phyloP scores from a whole-genome alignment of 2,329 filamentous ascomycete genomes.

The Nannizzia gypsea region DNA sequence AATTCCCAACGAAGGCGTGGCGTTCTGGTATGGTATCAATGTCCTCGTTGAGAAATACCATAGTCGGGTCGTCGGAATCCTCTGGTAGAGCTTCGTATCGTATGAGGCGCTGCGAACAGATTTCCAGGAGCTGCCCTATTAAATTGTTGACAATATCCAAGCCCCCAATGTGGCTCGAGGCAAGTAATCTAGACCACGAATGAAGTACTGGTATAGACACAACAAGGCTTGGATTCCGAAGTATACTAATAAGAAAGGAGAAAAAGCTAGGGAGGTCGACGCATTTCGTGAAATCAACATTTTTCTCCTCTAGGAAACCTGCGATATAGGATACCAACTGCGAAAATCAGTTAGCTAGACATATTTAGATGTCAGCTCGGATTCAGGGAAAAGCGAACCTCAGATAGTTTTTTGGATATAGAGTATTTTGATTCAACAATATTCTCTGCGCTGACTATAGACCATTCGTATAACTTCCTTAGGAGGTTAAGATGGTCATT shows the following conservation, averaged over 20 bases:
- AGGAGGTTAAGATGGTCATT: slow-evolving; percentile 59
- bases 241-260: slow-evolving; percentile 63
- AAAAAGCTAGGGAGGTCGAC: slow-evolving; percentile 65
- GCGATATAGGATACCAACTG: slow-evolving; percentile 77
- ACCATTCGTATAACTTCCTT: slow-evolving; percentile 66
- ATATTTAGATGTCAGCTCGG: background rate
- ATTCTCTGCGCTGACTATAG: slow-evolving; percentile 63
- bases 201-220: slow-evolving; percentile 89
- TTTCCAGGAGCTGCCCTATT: slow-evolving; percentile 66
- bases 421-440: slow-evolving; percentile 87
- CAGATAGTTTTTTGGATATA: slow-evolving; percentile 84
- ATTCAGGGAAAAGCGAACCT: slow-evolving; percentile 44
- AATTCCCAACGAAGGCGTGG: slow-evolving; percentile 92
- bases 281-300: slow-evolving; percentile 50
- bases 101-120: slow-evolving; percentile 70
- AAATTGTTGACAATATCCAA: slow-evolving; percentile 45
- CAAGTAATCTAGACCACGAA: slow-evolving; percentile 74
- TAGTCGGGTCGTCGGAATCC: slow-evolving; percentile 65
- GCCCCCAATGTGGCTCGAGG: slow-evolving; percentile 55
- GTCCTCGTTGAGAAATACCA: slow-evolving; percentile 78
- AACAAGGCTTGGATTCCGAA: slow-evolving; percentile 75
- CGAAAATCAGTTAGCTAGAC: slow-evolving; percentile 5
- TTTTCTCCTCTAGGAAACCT: slow-evolving; percentile 70
- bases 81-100: slow-evolving; percentile 80
- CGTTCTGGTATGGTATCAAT: slow-evolving; percentile 89